Base-by-base conservation (phyloP, 164 flowering plant genomes). In the Paratinospora sagittata region DNA sequence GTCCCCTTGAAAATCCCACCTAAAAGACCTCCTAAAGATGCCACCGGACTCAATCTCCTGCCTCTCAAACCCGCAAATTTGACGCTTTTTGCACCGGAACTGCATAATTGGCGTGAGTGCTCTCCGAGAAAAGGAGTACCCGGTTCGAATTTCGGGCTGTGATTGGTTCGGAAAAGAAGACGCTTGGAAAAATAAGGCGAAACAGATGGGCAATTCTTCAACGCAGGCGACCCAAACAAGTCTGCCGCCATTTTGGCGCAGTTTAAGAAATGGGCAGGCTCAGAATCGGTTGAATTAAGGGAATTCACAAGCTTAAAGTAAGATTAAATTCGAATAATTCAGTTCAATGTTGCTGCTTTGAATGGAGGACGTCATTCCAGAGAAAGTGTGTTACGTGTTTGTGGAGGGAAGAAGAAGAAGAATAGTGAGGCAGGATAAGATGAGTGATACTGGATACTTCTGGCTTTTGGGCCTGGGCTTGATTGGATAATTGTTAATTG, bases 1-100 rank as follows among this genome's bases (percentile, higher is more conserved):
- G 79, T 81, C 14, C 90, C 92, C 58, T 86, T 89, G 72, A 95
- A 95, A 24, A 93, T 72, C 55, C 95, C 95, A 61, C 91, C 85
- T 0, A 91, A 69, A 30, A 92, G 70, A 26, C 97, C 96, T 11
- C 96, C 93, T 66, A 90, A 70, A 27, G 84, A 72, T 0, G 80
- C 78, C 67, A 41, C 61, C 14, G 79, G 68, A 26, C 78, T 26
- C 74, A 74, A 65, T 21, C 82, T 61, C 66, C 43, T 24, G 27
- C 37, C 57, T 21, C 69, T 80, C 26, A 26, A 61, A 37, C 69
- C 61, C 24, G 77, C 65, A 23, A 64, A 36, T 68, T 77, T 72
- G 17, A 66, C 37, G 41, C 27, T 36, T 72, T 72, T 78, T 49
- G 70, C 58, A 8, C 74, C 74, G 17, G 27, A 66, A 41, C 64